Conservation (phyloP, 257 asterid genomes). For the Coffea canephora region DNA sequence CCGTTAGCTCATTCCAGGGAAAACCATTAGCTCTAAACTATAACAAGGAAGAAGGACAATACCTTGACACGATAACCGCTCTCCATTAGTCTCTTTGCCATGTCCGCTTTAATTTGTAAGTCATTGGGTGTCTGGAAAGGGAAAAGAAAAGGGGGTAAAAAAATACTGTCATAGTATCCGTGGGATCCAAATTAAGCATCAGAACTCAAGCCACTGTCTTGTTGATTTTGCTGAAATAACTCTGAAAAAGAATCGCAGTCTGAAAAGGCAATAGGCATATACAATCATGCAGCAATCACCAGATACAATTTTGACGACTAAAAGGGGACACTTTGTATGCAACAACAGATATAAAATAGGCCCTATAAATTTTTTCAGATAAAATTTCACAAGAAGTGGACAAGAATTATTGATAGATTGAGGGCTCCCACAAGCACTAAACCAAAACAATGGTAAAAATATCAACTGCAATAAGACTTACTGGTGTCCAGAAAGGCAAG, state of each 20-base stretch:
- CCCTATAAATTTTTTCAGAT: neutral
- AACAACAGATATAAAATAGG: neutral
- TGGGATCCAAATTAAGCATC: neutral
- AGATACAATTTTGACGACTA: neutral
- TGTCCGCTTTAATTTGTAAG: constrained; percentile 77
- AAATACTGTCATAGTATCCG: neutral
- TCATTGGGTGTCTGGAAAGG: constrained; percentile 55
- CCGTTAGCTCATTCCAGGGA: neutral
- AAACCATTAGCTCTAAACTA: neutral
- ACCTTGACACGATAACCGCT: constrained; percentile 87
- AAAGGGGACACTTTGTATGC: neutral
- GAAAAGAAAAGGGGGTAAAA: constrained; percentile 4
- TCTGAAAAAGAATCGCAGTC: neutral
- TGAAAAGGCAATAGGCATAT: neutral
- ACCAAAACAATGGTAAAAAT: neutral
- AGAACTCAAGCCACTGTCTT: neutral
- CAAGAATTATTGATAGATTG: neutral
- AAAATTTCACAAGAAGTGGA: neutral
- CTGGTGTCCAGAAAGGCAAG: neutral
- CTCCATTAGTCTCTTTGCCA: constrained; percentile 72
- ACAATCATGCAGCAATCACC: neutral
- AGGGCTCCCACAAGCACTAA: neutral
- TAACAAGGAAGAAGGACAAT: constrained; percentile 20
- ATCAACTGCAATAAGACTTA: neutral
- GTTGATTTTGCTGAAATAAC: neutral